Percentiles rank a stretch among this genome's conserved stretches.
Conservation (phyloP, 495 filamentous ascomycete genomes). For the Echria macrotheca region DNA sequence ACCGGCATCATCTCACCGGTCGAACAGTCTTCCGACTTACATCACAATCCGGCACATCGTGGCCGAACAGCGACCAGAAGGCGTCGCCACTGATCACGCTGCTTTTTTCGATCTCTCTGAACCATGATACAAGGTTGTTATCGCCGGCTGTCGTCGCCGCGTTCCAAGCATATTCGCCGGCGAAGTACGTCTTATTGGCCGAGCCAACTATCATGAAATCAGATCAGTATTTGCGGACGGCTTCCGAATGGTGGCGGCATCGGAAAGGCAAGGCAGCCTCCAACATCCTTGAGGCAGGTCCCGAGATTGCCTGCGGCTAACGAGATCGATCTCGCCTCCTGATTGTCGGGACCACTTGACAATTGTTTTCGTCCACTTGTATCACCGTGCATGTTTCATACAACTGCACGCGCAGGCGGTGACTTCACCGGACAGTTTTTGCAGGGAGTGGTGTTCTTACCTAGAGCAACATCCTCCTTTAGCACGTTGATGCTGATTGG, state of each 20-base stretch:
- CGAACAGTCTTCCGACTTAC: slow-evolving; percentile 22
- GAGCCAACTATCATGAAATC: slow-evolving; percentile 12
- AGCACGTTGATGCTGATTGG: slow-evolving; percentile 42
- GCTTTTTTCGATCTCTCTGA: slow-evolving; percentile 37
- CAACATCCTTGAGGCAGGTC: too few species aligned
- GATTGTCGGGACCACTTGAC: too few species aligned
- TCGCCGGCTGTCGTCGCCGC: slow-evolving; percentile 19
- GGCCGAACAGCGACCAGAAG: slow-evolving; percentile 50
- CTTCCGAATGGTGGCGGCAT: too few species aligned
- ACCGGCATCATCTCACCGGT: background rate
- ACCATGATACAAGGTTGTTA: slow-evolving; percentile 39
- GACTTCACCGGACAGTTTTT: too few species aligned
- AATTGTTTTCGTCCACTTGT: too few species aligned
- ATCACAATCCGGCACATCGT: slow-evolving; percentile 44
- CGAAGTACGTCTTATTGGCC: slow-evolving; percentile 42
- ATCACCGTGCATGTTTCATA: too few species aligned
- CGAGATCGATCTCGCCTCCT: too few species aligned
- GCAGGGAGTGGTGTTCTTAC: too few species aligned
- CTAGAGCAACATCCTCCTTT: slow-evolving; percentile 35
- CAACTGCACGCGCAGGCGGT: too few species aligned
- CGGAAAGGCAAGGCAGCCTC: too few species aligned
- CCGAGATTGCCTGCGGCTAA: too few species aligned
- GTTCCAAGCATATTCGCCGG: slow-evolving; percentile 51
- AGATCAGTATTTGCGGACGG: slow-evolving; percentile 10
- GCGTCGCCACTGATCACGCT: slow-evolving; percentile 40